phyloP scores from a whole-genome alignment of 441 rosid genomes.

The California macrophylla region DNA sequence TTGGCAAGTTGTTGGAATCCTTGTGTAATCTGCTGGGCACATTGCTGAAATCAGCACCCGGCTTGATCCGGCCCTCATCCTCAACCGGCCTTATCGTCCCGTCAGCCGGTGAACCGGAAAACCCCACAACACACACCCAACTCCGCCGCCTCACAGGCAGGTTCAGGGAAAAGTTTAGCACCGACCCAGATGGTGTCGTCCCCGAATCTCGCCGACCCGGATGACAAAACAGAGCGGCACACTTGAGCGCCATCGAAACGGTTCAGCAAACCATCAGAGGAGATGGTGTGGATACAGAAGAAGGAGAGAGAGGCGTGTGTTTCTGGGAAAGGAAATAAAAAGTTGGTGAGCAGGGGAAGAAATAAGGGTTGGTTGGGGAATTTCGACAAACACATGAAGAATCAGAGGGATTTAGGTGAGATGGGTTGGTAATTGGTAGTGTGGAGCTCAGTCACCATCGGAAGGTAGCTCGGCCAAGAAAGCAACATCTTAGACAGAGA shows the following conservation, averaged over 20 bases:
- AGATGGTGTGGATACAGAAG: no score
- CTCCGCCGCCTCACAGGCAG: slow-evolving; percentile 2
- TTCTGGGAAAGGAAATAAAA: not conserved
- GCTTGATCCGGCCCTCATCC: slow-evolving; percentile 17
- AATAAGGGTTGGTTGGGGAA: not conserved
- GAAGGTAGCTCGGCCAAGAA: not conserved
- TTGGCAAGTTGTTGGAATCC: slow-evolving; percentile 36
- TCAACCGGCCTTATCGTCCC: slow-evolving; percentile 19
- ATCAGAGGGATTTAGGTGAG: not conserved
- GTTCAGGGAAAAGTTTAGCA: slow-evolving; percentile 1
- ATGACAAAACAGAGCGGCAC: slow-evolving; percentile 12
- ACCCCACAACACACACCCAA: slow-evolving; percentile 15
- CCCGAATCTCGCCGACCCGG: slow-evolving; percentile 17
- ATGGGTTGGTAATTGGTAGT: not conserved
- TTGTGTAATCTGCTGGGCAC: slow-evolving; percentile 25
- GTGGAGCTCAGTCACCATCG: not conserved
- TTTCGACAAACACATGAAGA: not conserved
- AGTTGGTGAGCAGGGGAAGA: not conserved
- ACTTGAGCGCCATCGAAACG: slow-evolving; percentile 24
- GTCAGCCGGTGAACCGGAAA: slow-evolving; percentile 11
- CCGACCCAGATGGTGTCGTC: slow-evolving; percentile 11
- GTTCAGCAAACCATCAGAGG: not conserved
- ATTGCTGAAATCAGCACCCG: slow-evolving; percentile 18
- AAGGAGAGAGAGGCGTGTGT: not conserved
- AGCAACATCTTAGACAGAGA: not conserved